Percentiles rank a stretch among this genome's conserved stretches.
Conservation (phyloP, 257 asterid genomes). For the Phtheirospermum japonicum region DNA sequence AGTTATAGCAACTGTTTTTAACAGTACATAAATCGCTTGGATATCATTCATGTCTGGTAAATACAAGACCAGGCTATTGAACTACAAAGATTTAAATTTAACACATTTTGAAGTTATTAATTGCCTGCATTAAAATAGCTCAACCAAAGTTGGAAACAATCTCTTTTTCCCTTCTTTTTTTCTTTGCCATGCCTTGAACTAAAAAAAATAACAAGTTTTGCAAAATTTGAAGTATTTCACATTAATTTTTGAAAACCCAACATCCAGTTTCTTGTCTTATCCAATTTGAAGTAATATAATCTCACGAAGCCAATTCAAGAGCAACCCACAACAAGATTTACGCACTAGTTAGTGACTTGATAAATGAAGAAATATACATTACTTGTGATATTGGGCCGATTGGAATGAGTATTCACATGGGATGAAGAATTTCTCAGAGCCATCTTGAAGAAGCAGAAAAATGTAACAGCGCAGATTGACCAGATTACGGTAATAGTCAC, state of each 20-base stretch:
- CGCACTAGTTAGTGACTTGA: conserved; percentile 9
- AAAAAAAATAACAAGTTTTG: no score
- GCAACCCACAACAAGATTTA: conserved; percentile 12
- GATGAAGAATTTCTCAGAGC: conserved; percentile 48
- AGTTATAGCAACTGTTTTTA: conserved; percentile 2
- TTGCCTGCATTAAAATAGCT: no score
- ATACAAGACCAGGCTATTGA: background rate
- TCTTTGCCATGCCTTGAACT: no score
- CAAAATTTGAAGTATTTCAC: no score
- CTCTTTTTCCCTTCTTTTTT: no score
- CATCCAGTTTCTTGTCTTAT: no score
- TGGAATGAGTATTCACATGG: conserved; percentile 11
- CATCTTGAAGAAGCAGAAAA: conserved; percentile 53
- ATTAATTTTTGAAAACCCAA: no score
- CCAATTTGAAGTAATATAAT: conserved; percentile 1
- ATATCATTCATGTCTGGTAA: background rate
- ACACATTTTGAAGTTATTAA: no score
- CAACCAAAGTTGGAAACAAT: no score
- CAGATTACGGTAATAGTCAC: conserved; percentile 51
- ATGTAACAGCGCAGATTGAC: conserved; percentile 47
- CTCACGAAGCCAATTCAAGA: background rate
- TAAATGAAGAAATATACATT: conserved; percentile 12
- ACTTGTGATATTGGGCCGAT: conserved; percentile 32
- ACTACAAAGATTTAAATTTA: no score
- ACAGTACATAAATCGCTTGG: background rate